Evolutionary conservation across 2,329 filamentous ascomycete species (phyloP).

Genomic region (Cladophialophora exuberans): DNA sequence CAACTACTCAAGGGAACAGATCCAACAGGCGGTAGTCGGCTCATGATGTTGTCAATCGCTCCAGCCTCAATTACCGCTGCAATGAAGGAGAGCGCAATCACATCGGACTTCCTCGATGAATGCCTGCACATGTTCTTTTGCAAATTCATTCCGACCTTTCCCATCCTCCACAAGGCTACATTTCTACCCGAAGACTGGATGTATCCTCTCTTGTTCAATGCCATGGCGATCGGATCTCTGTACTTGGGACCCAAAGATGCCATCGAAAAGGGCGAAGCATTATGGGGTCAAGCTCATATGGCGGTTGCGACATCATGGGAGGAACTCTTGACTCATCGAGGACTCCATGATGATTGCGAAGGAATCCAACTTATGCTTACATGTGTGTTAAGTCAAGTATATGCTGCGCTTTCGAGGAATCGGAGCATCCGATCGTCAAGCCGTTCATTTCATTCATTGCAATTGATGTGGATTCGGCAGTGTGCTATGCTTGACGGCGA

Average conservation of each 20-base stretch:
- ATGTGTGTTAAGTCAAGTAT: slow-evolving; percentile 48
- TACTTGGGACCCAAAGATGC: slow-evolving; percentile 50
- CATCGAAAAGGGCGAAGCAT: slow-evolving; percentile 48
- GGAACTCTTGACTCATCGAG: slow-evolving; percentile 47
- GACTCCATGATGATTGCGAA: slow-evolving; percentile 47
- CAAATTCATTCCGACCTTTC: slow-evolving; percentile 51
- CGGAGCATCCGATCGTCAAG: slow-evolving; percentile 47
- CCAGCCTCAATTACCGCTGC: slow-evolving; percentile 50
- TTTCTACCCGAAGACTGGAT: slow-evolving; percentile 51
- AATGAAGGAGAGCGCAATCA: slow-evolving; percentile 48
- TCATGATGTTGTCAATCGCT: too few species aligned
- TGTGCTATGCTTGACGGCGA: slow-evolving; percentile 48
- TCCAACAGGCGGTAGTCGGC: too few species aligned
- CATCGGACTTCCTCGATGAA: slow-evolving; percentile 51
- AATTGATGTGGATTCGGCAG: slow-evolving; percentile 51
- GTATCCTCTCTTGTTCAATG: slow-evolving; percentile 48
- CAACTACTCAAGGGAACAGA: too few species aligned
- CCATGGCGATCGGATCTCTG: slow-evolving; percentile 51
- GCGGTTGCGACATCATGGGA: slow-evolving; percentile 53
- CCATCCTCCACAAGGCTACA: slow-evolving; percentile 49
- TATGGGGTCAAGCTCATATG: slow-evolving; percentile 51
- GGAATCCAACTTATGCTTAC: slow-evolving; percentile 50
- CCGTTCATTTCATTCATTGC: slow-evolving; percentile 49
- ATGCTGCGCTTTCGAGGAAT: slow-evolving; percentile 49
- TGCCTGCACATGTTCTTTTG: slow-evolving; percentile 54